These are phyloP conservation scores for Coccomyxa sp. DNA, from an alignment of 139 green algal genomes.

Conservation along the genomic window DNA sequence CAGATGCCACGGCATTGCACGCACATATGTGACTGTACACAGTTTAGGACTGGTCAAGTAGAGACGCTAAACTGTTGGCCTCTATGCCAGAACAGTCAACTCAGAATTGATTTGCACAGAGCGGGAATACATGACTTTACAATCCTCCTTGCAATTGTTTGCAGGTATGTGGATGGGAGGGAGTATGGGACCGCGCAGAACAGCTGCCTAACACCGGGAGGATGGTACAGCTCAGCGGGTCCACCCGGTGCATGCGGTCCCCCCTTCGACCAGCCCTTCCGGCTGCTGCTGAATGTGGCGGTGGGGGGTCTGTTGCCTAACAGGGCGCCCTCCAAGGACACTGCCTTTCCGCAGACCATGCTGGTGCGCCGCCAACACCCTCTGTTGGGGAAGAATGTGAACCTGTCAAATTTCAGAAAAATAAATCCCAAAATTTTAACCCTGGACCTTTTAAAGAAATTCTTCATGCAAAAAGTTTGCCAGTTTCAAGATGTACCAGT, in stretches of 20 bases:
- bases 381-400: not conserved
- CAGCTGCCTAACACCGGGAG: not conserved
- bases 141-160: not conserved
- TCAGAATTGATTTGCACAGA: too few species aligned
- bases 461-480: too few species aligned
- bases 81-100: too few species aligned
- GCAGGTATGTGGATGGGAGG: not conserved
- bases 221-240: constrained; percentile 4
- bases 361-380: not conserved
- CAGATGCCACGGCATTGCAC: too few species aligned
- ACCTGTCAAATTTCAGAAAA: too few species aligned
- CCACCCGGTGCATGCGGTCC: not conserved
- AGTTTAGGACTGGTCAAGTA: too few species aligned
- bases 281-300: constrained; percentile 31
- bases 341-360: constrained; percentile 5
- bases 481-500: too few species aligned
- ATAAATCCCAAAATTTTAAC: too few species aligned
- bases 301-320: constrained; percentile 24
- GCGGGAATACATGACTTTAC: too few species aligned
- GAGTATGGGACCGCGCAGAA: not conserved
- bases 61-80: too few species aligned
- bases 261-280: constrained; percentile 30
- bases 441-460: too few species aligned
- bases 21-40: too few species aligned
- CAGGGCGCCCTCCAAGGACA: not conserved